Conservation (phyloP, 2,329 filamentous ascomycete species). For the Venturia asperata region DNA sequence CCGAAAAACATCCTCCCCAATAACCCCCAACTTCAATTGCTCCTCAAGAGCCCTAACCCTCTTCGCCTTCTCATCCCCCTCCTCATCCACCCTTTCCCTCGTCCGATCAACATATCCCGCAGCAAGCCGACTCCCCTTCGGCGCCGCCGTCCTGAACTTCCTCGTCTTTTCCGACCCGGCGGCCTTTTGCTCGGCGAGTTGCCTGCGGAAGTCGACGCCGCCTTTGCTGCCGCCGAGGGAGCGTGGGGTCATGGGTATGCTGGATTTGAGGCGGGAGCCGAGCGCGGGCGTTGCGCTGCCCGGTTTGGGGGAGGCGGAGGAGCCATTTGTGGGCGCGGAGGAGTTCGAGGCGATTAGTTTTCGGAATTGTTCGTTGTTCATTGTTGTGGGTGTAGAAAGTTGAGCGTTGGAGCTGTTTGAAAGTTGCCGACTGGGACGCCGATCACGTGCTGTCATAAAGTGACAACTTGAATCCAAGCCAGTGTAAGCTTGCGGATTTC, state of each 20-base stretch:
- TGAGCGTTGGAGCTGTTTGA: too few species aligned
- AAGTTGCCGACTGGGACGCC: too few species aligned
- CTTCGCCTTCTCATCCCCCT: constrained; percentile 50
- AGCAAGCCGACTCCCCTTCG: constrained; percentile 74
- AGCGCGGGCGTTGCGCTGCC: constrained; percentile 48
- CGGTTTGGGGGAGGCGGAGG: constrained; percentile 40
- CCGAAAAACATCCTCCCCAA: constrained; percentile 73
- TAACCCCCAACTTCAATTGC: constrained; percentile 72
- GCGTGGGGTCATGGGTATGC: constrained; percentile 92
- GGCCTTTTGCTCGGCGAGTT: constrained; percentile 66
- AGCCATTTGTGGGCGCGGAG: constrained; percentile 52
- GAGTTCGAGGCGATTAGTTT: constrained; percentile 62
- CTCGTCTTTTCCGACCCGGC: constrained; percentile 60
- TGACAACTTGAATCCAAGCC: too few species aligned
- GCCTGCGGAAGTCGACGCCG: constrained; percentile 68
- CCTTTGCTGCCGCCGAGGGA: constrained; percentile 49
- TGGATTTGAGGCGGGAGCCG: constrained; percentile 70
- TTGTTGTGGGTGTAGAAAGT: constrained; percentile 33
- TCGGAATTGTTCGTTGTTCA: constrained; percentile 97
- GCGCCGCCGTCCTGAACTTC: constrained; percentile 70
- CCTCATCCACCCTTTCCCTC: constrained; percentile 50
- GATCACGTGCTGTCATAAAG: too few species aligned
- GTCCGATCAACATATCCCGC: constrained; percentile 80
- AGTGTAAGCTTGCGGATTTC: too few species aligned
- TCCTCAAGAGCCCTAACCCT: constrained; percentile 75